Conservation (phyloP, 1,284 basidiomycete genomes). For the Amylostereum areolatum region DNA sequence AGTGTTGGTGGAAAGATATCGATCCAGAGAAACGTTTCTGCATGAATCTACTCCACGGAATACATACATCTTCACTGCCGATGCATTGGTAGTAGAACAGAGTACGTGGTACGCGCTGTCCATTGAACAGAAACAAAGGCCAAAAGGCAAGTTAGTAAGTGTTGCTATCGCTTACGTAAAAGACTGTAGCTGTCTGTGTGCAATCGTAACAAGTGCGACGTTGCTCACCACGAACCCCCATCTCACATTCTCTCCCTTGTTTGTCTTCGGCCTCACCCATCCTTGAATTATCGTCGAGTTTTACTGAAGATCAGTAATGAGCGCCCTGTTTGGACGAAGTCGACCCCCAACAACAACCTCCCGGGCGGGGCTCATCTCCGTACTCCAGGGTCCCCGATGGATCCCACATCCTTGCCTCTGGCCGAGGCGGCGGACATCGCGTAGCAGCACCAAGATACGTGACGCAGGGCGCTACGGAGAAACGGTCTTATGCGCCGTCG, state of each 20-base stretch:
- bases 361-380: conserved; percentile 22
- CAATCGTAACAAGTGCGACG: too few species aligned
- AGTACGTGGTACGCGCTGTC: too few species aligned
- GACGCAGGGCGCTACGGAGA: conserved; percentile 52
- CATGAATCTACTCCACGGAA: too few species aligned
- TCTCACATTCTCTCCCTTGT: not conserved
- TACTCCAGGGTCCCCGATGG: conserved; percentile 44
- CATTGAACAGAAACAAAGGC: too few species aligned
- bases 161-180: too few species aligned
- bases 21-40: too few species aligned
- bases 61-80: too few species aligned
- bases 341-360: conserved; percentile 32
- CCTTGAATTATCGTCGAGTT: not conserved
- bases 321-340: conserved; percentile 41
- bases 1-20: too few species aligned
- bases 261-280: not conserved
- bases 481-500: conserved; percentile 35
- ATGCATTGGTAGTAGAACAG: too few species aligned
- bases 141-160: too few species aligned
- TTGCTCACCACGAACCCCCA: too few species aligned
- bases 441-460: conserved; percentile 38
- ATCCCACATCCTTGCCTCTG: conserved; percentile 15
- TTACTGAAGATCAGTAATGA: conserved; percentile 32
- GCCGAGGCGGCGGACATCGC: conserved; percentile 12
- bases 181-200: too few species aligned